Percentiles rank a stretch among this genome's conserved stretches.
Conservation (phyloP, 257 asterid genomes). For the Nicotiana attenuata region DNA sequence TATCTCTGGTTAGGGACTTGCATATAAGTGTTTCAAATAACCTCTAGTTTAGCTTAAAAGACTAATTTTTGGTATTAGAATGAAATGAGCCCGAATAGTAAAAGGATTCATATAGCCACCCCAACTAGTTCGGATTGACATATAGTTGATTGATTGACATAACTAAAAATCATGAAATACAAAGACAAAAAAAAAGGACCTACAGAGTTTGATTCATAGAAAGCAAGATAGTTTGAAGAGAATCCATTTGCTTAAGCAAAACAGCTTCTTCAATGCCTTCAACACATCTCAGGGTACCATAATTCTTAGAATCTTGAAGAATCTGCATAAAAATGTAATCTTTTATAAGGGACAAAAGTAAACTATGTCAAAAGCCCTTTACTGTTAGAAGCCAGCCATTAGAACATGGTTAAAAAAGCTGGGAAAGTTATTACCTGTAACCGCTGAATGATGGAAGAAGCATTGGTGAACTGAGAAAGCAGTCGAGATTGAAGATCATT, state of each 20-base stretch:
- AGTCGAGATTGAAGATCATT: constrained; percentile 62
- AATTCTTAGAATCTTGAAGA: constrained; percentile 43
- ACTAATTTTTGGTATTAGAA: too few relatives aligned
- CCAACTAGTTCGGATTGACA: too few relatives aligned
- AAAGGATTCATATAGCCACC: too few relatives aligned
- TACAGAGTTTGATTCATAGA: constrained; percentile 55
- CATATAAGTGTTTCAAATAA: too few relatives aligned
- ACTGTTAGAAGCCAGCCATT: too few relatives aligned
- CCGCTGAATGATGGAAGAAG: constrained; percentile 67
- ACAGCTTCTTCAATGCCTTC: constrained; percentile 53
- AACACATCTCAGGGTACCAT: constrained; percentile 49
- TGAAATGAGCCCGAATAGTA: too few relatives aligned
- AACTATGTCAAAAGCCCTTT: background rate
- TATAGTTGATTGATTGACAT: too few relatives aligned
- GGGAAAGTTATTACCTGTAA: constrained; percentile 43
- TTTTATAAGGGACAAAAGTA: background rate
- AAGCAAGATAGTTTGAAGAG: constrained; percentile 43
- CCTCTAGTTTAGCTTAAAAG: too few relatives aligned
- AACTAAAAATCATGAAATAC: too few relatives aligned
- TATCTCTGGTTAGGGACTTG: too few relatives aligned
- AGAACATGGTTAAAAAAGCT: background rate
- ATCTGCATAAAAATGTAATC: constrained; percentile 21
- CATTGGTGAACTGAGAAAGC: constrained; percentile 52
- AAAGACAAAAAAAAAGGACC: constrained; percentile 2
- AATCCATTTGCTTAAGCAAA: constrained; percentile 63